A percentile compares a stretch with the other conserved stretches of the same genome.
phyloP scores from a whole-genome alignment of 805 yeast species.

The Cyberlindnera amylophila region DNA sequence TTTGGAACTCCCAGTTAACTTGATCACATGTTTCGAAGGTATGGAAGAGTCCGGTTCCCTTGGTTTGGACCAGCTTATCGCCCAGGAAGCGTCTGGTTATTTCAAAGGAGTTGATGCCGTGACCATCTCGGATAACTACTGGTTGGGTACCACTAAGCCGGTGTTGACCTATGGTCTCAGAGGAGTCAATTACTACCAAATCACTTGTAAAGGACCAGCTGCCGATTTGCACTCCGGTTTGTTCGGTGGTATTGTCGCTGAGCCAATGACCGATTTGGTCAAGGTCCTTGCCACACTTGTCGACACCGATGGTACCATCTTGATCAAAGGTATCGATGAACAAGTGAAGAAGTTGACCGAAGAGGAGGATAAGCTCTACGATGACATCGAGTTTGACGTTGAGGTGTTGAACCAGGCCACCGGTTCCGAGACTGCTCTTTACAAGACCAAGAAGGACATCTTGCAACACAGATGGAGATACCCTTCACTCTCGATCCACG shows the following conservation, averaged over 20 bases:
- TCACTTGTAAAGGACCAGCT: constrained; percentile 81
- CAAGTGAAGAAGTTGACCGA: constrained; percentile 94
- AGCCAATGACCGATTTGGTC: constrained; percentile 92
- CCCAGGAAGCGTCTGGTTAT: constrained; percentile 70
- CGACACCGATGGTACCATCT: constrained; percentile 74
- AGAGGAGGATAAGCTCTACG: constrained; percentile 74
- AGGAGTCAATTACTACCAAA: constrained; percentile 92
- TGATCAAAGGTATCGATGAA: constrained; percentile 83
- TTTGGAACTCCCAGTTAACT: constrained; percentile 87
- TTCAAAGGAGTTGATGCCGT: constrained; percentile 91
- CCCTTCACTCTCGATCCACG: constrained; percentile 94
- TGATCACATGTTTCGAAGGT: constrained; percentile 93
- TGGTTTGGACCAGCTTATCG: constrained; percentile 83
- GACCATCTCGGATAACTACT: constrained; percentile 94
- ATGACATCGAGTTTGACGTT: constrained; percentile 78
- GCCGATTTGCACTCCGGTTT: constrained; percentile 98
- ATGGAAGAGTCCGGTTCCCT: constrained; percentile 98
- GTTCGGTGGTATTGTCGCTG: constrained; percentile 96
- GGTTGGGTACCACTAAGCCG: constrained; percentile 97
- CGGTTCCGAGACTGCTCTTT: constrained; percentile 81
- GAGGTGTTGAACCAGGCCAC: constrained; percentile 84
- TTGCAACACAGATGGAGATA: constrained; percentile 98
- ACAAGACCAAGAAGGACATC: constrained; percentile 74
- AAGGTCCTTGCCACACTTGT: constrained; percentile 76
- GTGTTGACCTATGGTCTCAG: constrained; percentile 96